Evolutionary conservation across 1,284 basidiomycete genomes (phyloP), one percentile per base, ranked within the genome.

Genomic region (Papiliotrema terrestris): DNA sequence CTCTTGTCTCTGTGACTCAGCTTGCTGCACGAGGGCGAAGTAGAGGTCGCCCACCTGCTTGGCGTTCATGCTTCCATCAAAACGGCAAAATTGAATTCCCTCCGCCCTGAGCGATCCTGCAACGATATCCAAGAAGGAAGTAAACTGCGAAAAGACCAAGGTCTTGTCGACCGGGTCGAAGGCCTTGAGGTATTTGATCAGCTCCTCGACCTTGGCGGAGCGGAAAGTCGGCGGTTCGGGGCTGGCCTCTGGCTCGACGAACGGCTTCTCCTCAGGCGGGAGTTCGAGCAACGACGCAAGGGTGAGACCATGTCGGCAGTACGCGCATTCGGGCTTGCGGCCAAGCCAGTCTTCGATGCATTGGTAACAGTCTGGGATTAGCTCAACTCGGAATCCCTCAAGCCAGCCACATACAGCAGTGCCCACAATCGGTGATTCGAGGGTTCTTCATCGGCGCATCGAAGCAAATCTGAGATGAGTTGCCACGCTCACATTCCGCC

Each of bases 141-240:
- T 92, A 66, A 91, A 92, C 65, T 91, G 89, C 2, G 86, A 89
- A 66, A 91, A 91, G 1, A 91, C 87, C 1, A 92, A 78, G 1
- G 86, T 86, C 73, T 92, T 92, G 61, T 90, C 87, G 5, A 79
- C 81, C 2, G 66, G 59, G 0, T 87, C 86, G 13, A 85, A 88
- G 15, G 89, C 74, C 57, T 82, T 79, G 47, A 93, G 79, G 47
- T 91, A 81, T 49, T 86, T 81, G 26, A 91, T 71, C 15, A 92
- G 78, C 66, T 91, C 88, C 48, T 87, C 84, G 49, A 91, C 87
- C 76, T 93, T 93, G 11, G 88, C 87, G 15, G 90, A 91, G 11
- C 87, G 83, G 2, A 67, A 59, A 13, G 64, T 56, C 6, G 58
- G 57, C 9, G 58, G 58, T 3, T 62, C 61, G 6, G 51, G 44